These are phyloP conservation scores for Pichia rugopelliculosa DNA, from an alignment of 805 yeast species.

Conservation along the genomic window DNA sequence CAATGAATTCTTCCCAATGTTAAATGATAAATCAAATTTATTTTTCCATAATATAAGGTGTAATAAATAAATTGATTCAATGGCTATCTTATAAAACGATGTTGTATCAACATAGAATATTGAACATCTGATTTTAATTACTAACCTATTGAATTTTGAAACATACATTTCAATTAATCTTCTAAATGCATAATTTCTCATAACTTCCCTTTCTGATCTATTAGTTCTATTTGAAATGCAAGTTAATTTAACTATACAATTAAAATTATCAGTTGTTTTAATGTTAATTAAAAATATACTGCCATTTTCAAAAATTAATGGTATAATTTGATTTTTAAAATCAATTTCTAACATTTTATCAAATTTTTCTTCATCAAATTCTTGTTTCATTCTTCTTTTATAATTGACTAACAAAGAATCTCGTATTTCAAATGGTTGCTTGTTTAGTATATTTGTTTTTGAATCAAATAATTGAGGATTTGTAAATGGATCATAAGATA, in stretches of 20 bases:
- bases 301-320: constrained; percentile 26
- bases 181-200: constrained; percentile 22
- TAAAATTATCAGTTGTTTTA: constrained; percentile 14
- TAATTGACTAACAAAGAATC: constrained; percentile 24
- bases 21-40: constrained; percentile 16
- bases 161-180: constrained; percentile 28
- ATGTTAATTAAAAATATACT: constrained; percentile 25
- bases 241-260: constrained; percentile 15
- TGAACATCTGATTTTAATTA: constrained; percentile 19
- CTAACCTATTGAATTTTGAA: constrained; percentile 21
- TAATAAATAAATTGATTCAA: constrained; percentile 22
- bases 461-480: constrained; percentile 8
- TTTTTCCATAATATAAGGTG: constrained; percentile 22
- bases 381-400: constrained; percentile 20
- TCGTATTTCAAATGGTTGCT: constrained; percentile 20
- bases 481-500: constrained; percentile 18
- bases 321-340: constrained; percentile 26
- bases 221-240: constrained; percentile 21
- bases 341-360: constrained; percentile 20
- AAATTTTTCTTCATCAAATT: constrained; percentile 27
- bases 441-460: constrained; percentile 10
- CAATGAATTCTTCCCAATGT: constrained; percentile 16
- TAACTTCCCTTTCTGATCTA: constrained; percentile 23
- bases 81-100: constrained; percentile 21
- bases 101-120: constrained; percentile 16